Evolutionary conservation across 139 green algal genomes (phyloP).

Genomic region (Deuterostichococcus epilithicus): DNA sequence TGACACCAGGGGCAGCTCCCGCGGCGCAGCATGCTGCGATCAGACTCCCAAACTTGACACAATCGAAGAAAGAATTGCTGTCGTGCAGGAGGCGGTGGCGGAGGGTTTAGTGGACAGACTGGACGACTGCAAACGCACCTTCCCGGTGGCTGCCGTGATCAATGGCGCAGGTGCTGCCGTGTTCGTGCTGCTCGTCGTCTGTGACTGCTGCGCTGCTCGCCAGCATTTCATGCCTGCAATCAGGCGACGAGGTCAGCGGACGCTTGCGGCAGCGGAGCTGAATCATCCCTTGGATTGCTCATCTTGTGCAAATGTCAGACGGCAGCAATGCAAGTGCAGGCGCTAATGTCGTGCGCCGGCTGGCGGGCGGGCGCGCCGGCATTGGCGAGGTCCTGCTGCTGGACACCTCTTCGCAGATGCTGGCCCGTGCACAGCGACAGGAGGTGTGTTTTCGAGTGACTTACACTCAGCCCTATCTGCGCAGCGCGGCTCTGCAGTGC

Average conservation of each 20-base stretch:
- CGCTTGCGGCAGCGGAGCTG: too few relatives aligned
- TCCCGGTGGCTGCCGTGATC: constrained; percentile 58
- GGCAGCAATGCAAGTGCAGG: constrained; percentile 34
- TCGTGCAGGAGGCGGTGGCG: constrained; percentile 54
- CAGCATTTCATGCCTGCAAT: too few relatives aligned
- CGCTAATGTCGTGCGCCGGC: constrained; percentile 32
- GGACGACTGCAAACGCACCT: constrained; percentile 67
- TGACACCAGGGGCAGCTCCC: constrained; percentile 3
- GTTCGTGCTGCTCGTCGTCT: neutral
- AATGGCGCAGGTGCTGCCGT: constrained; percentile 50
- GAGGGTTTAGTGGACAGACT: constrained; percentile 74
- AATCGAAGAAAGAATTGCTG: neutral
- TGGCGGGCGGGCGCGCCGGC: constrained; percentile 38
- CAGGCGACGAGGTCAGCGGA: too few relatives aligned
- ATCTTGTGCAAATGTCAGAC: too few relatives aligned
- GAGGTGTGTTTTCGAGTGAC: neutral
- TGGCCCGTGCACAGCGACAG: constrained; percentile 26
- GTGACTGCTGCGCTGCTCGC: too few relatives aligned
- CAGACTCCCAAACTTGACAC: neutral
- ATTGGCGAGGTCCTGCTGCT: constrained; percentile 47
- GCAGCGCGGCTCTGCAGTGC: too few relatives aligned
- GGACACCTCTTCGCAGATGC: constrained; percentile 54
- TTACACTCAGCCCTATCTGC: too few relatives aligned
- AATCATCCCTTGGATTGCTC: too few relatives aligned
- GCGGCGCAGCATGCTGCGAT: constrained; percentile 8